Percentiles rank a stretch among this genome's conserved stretches.
Evolutionary conservation across 208 protist genomes (phyloP).

Genomic region (Leishmania guyanensis): DNA sequence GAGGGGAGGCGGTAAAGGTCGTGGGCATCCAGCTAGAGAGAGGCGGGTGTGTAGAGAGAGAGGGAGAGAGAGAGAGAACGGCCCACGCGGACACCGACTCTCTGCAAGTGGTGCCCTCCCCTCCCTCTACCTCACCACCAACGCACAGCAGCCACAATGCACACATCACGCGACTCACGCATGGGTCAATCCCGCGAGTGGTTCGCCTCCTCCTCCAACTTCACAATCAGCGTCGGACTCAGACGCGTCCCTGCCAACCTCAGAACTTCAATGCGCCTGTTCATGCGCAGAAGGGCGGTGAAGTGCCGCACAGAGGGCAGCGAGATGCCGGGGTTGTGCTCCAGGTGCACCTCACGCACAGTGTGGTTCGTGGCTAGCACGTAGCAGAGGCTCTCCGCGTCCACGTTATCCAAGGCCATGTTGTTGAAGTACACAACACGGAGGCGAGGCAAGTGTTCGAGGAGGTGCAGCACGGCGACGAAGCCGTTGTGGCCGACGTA

Average conservation of each 20-base stretch:
- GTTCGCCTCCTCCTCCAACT: slow-evolving; percentile 53
- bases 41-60: neutral
- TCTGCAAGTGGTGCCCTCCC: neutral
- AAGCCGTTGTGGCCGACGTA: slow-evolving; percentile 90
- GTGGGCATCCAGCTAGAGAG: neutral
- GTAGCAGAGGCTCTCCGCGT: slow-evolving; percentile 78
- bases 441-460: slow-evolving; percentile 75
- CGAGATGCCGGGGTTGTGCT: slow-evolving; percentile 86
- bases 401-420: slow-evolving; percentile 87
- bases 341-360: slow-evolving; percentile 58
- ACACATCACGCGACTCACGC: neutral
- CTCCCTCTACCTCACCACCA: neutral
- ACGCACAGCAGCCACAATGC: neutral
- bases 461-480: slow-evolving; percentile 76
- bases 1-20: neutral
- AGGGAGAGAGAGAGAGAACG: neutral
- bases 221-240: slow-evolving; percentile 54
- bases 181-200: slow-evolving; percentile 16
- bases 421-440: slow-evolving; percentile 79
- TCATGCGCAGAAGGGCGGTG: slow-evolving; percentile 66
- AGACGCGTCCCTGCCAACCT: slow-evolving; percentile 70
- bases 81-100: neutral
- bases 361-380: slow-evolving; percentile 50
- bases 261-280: slow-evolving; percentile 57
- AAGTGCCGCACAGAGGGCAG: slow-evolving; percentile 77